Evolutionary conservation across 2,329 filamentous ascomycete species (phyloP).

Genomic region (Colletotrichum echinochloae): DNA sequence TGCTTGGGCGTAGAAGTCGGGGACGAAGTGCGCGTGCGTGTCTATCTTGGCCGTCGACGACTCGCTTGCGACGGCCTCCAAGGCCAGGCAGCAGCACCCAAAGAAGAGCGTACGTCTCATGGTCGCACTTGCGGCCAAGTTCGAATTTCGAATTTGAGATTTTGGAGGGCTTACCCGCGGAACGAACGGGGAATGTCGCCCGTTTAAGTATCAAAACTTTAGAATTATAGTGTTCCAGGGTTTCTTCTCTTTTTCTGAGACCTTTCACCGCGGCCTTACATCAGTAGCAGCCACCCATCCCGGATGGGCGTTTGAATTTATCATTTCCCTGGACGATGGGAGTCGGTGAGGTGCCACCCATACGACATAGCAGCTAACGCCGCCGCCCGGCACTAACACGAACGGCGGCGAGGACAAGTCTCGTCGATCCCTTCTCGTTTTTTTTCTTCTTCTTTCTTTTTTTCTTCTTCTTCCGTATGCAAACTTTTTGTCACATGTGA

Average conservation of each 20-base stretch:
- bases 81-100: background rate
- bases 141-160: background rate
- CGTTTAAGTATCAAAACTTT: background rate
- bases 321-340: no score
- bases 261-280: background rate
- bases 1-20: conserved; percentile 44
- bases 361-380: background rate
- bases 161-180: background rate
- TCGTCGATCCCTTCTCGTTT: background rate
- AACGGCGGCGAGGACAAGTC: background rate
- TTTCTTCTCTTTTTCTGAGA: background rate
- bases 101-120: background rate
- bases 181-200: background rate
- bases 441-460: background rate
- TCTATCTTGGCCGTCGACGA: conserved; percentile 41
- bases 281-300: background rate
- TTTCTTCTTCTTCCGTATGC: background rate
- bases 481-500: no score
- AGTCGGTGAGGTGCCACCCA: no score
- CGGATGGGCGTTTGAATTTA: background rate
- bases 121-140: background rate
- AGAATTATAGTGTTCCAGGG: background rate
- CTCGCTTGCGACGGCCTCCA: background rate
- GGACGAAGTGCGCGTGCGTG: conserved; percentile 44
- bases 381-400: background rate